phyloP scores from a whole-genome alignment of 768 basidiomycete species.

The Leccinum boreale region DNA sequence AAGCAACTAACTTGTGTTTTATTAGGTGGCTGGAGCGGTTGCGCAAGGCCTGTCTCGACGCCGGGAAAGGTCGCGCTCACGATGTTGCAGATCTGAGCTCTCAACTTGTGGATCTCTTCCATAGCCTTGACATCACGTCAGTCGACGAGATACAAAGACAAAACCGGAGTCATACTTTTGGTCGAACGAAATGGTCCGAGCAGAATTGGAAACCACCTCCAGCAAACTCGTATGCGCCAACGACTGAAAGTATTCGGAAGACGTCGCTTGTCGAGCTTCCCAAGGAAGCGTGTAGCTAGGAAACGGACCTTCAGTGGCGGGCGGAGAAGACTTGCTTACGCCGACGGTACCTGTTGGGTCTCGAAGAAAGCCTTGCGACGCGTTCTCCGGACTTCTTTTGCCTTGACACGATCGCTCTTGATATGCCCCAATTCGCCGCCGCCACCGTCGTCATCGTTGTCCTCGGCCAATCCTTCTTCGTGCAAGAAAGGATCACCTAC shows the following conservation, averaged over 20 bases:
- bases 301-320: background rate
- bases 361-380: constrained; percentile 79
- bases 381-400: constrained; percentile 55
- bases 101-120: constrained; percentile 97
- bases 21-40: constrained; percentile 71
- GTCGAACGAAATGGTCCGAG: constrained; percentile 81
- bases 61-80: constrained; percentile 76
- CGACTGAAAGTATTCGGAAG: constrained; percentile 86
- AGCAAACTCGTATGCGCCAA: constrained; percentile 94
- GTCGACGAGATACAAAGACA: background rate
- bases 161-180: constrained; percentile 55
- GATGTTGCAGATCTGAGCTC: constrained; percentile 84
- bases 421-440: constrained; percentile 43
- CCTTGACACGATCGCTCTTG: constrained; percentile 43
- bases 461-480: constrained; percentile 60
- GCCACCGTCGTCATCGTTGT: constrained; percentile 37
- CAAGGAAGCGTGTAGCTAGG: constrained; percentile 71
- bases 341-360: constrained; percentile 63
- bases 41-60: constrained; percentile 54
- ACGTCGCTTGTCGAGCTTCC: constrained; percentile 82
- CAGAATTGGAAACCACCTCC: constrained; percentile 82
- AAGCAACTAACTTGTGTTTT: constrained; percentile 61
- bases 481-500: constrained; percentile 96
- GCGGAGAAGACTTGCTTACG: background rate
- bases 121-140: constrained; percentile 62